Conservation (phyloP, 2,329 filamentous ascomycete species). For the Nectriaceae sp. region DNA sequence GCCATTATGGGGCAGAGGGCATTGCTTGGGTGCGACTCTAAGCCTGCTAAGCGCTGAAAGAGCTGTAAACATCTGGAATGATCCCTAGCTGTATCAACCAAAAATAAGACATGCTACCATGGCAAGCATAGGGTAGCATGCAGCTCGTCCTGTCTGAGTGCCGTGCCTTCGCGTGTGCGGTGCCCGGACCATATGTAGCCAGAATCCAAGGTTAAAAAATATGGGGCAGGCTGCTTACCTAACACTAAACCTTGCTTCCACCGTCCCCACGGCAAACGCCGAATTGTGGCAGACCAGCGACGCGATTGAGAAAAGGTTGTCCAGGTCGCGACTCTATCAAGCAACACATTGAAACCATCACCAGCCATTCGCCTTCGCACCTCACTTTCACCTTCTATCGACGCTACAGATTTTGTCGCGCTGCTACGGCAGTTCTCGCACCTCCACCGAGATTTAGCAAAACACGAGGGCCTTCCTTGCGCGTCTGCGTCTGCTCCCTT, state of each 20-base stretch:
- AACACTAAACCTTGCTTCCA: conserved; percentile 9
- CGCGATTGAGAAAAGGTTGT: conserved; percentile 33
- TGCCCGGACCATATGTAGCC: no score
- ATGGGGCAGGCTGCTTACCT: conserved; percentile 27
- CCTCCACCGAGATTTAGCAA: conserved; percentile 6
- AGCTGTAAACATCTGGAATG: no score
- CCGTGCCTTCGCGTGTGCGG: no score
- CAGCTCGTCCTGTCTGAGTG: no score
- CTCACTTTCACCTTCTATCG: conserved; percentile 1
- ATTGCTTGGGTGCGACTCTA: no score
- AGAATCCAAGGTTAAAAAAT: no score
- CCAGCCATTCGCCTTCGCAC: conserved; percentile 11
- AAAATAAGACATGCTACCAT: no score
- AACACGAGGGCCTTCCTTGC: conserved; percentile 19
- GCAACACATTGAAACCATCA: conserved; percentile 22
- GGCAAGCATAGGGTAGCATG: no score
- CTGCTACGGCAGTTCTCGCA: neutral
- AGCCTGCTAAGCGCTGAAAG: no score
- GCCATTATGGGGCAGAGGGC: no score
- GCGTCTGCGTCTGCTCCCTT: conserved; percentile 24
- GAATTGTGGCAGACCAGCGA: conserved; percentile 27
- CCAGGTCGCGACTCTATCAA: conserved; percentile 33
- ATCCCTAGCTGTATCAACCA: no score
- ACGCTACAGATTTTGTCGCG: conserved; percentile 6
- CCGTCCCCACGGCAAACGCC: conserved; percentile 21